These are phyloP conservation scores for Przewalskia tangutica DNA, from an alignment of 257 asterid species.

Conservation along the genomic window DNA sequence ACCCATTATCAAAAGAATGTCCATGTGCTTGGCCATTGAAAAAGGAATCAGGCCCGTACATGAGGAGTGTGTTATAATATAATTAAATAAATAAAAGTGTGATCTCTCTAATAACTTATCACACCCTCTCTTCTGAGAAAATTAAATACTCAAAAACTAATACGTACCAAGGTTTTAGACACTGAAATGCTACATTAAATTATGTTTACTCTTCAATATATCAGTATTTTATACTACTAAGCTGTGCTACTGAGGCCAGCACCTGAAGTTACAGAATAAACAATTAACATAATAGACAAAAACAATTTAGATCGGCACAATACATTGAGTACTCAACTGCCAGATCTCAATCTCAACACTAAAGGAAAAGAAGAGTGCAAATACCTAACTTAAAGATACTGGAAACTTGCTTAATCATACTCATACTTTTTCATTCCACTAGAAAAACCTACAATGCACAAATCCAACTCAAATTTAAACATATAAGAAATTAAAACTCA, in stretches of 20 bases:
- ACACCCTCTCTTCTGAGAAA: background rate
- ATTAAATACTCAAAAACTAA: background rate
- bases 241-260: background rate
- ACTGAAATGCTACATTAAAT: background rate
- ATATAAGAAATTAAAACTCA: background rate
- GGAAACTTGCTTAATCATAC: background rate
- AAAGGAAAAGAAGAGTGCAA: background rate
- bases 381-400: background rate
- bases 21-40: no score
- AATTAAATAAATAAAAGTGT: no score
- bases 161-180: background rate
- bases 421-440: background rate
- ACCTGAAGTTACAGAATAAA: background rate
- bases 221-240: background rate
- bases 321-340: background rate
- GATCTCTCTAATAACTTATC: no score
- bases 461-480: background rate
- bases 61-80: no score
- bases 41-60: no score
- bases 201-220: background rate
- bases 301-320: conserved; percentile 1
- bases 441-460: background rate
- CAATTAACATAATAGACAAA: background rate
- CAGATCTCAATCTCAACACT: conserved; percentile 26
- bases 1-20: no score